phyloP scores from a whole-genome alignment of 805 yeast genomes.

The Zygoascus ofunaensis region DNA sequence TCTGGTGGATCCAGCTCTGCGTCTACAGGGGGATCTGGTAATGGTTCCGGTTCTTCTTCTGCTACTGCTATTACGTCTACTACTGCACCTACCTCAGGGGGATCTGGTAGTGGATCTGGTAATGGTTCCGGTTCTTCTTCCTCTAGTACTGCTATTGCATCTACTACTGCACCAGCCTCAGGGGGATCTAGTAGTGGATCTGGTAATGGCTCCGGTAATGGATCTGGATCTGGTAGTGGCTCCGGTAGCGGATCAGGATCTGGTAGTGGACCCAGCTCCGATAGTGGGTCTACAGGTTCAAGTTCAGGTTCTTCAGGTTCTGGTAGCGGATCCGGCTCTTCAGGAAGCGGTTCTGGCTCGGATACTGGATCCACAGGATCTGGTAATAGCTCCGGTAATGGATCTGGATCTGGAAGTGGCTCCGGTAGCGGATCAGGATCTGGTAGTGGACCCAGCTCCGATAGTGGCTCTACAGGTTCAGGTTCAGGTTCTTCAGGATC shows the following conservation, averaged over 20 bases:
- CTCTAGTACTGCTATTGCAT: neutral
- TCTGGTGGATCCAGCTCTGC: neutral
- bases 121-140: too few species aligned
- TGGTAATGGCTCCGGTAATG: neutral
- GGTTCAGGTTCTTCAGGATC: neutral
- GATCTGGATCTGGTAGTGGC: neutral
- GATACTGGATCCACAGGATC: neutral
- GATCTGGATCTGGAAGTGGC: slow-evolving; percentile 1
- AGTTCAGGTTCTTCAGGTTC: slow-evolving; percentile 1
- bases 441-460: neutral
- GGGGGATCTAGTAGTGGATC: neutral
- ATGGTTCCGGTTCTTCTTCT: neutral
- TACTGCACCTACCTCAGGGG: neutral
- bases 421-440: slow-evolving; percentile 2
- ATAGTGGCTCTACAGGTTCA: neutral
- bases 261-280: neutral
- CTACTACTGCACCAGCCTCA: neutral
- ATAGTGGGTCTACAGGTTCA: neutral
- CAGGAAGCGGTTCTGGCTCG: neutral
- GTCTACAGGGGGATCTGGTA: neutral
- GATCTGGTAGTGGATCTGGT: neutral
- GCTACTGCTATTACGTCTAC: neutral
- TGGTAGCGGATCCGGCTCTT: neutral
- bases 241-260: neutral
- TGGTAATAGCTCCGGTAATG: neutral